A percentile compares a stretch with the other conserved stretches of the same genome.
phyloP scores from a whole-genome alignment of 169 alveolate species.

The Perkinsus chesapeaki region DNA sequence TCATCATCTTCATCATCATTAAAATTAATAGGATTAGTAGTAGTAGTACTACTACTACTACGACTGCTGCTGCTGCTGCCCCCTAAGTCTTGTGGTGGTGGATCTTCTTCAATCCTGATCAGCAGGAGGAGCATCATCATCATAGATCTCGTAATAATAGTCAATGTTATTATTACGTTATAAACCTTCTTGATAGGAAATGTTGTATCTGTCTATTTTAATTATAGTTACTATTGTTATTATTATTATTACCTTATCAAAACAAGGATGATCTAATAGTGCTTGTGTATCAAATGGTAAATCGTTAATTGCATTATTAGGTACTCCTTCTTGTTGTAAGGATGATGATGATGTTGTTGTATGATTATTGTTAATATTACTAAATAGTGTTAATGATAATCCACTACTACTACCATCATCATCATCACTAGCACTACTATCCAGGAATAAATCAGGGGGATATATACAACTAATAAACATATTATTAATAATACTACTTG shows the following conservation, averaged over 20 bases:
- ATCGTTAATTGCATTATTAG: neutral
- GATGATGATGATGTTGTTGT: too few species aligned
- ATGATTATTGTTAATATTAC: neutral
- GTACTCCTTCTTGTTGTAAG: too few species aligned
- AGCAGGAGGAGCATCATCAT: neutral
- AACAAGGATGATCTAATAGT: neutral
- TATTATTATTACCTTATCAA: neutral
- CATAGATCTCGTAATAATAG: neutral
- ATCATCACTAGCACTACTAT: neutral
- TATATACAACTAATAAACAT: neutral
- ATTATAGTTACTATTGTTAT: neutral
- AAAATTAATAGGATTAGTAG: too few species aligned
- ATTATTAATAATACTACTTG: neutral
- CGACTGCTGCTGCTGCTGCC: too few species aligned
- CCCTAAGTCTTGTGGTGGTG: neutral
- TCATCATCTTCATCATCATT: neutral
- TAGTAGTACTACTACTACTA: too few species aligned
- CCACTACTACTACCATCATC: neutral
- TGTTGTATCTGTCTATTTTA: neutral
- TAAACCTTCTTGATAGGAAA: neutral
- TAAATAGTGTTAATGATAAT: neutral
- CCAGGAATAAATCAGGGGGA: neutral
- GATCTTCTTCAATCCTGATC: neutral
- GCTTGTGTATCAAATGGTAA: neutral
- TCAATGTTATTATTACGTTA: neutral